Conservation (phyloP, 2,329 filamentous ascomycete genomes). For the Saccharata proteae region DNA sequence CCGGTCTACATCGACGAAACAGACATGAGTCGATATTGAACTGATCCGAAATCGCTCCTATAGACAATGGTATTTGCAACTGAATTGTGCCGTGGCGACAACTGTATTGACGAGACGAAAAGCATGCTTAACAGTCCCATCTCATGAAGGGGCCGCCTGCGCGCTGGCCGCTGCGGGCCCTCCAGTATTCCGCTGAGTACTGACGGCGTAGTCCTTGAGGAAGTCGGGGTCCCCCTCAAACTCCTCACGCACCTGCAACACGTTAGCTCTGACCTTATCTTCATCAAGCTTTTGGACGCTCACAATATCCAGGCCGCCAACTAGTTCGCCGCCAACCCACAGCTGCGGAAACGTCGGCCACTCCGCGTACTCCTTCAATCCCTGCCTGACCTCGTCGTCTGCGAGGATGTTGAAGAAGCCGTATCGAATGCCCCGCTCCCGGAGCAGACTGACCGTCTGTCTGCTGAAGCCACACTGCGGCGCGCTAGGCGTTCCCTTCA, state of each 20-base stretch:
- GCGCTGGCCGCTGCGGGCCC: slow-evolving; percentile 13
- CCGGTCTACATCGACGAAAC: no score
- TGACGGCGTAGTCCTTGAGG: slow-evolving; percentile 56
- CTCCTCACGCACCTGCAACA: slow-evolving; percentile 75
- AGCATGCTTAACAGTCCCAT: not conserved
- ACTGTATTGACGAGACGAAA: not conserved
- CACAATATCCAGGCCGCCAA: slow-evolving; percentile 93
- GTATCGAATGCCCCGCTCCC: slow-evolving; percentile 86
- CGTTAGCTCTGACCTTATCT: slow-evolving; percentile 13
- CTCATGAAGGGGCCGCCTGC: slow-evolving; percentile 12
- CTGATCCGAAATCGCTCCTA: no score
- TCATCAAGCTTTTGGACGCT: slow-evolving; percentile 23
- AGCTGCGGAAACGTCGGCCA: slow-evolving; percentile 97
- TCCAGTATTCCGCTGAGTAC: slow-evolving; percentile 9
- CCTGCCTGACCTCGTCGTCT: slow-evolving; percentile 92
- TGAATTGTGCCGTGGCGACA: no score
- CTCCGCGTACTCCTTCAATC: slow-evolving; percentile 92
- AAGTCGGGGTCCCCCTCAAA: slow-evolving; percentile 74
- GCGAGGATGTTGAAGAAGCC: slow-evolving; percentile 99
- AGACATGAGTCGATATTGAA: no score
- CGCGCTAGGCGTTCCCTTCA: slow-evolving; percentile 85
- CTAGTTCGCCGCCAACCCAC: slow-evolving; percentile 80
- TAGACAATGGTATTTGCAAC: no score
- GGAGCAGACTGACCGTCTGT: slow-evolving; percentile 73
- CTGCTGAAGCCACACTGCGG: slow-evolving; percentile 90